A percentile compares a stretch with the other conserved stretches of the same genome.
Conservation (phyloP, 257 asterid species). For the Ilex aquifolium region DNA sequence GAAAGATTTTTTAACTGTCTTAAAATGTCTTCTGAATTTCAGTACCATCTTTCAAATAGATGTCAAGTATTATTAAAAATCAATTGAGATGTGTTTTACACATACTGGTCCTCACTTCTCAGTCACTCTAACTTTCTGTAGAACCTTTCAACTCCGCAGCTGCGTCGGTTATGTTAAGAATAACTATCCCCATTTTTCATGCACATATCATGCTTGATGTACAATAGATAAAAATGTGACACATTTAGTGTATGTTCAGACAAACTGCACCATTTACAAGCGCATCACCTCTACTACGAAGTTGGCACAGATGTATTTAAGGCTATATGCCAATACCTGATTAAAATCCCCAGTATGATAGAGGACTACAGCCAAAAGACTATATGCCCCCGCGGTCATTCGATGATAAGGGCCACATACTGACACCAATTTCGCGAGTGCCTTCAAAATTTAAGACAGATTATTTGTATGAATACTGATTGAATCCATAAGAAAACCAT, state of each 20-base stretch:
- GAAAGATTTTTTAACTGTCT: too few species aligned
- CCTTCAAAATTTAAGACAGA: slow-evolving; percentile 37
- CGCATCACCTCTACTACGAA: not conserved
- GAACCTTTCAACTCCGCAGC: not conserved
- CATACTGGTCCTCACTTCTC: too few species aligned
- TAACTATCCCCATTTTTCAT: not conserved
- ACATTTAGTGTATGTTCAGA: not conserved
- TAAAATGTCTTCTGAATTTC: too few species aligned
- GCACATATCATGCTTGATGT: not conserved
- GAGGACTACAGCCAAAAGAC: slow-evolving; percentile 80
- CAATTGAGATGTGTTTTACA: too few species aligned
- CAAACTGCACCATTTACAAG: not conserved
- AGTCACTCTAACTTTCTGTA: too few species aligned
- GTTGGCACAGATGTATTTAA: not conserved
- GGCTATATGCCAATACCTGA: slow-evolving; percentile 44
- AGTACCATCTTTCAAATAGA: too few species aligned
- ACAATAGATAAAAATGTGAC: not conserved
- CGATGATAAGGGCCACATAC: slow-evolving; percentile 94
- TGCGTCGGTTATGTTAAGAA: not conserved
- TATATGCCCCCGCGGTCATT: slow-evolving; percentile 82
- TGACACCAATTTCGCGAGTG: slow-evolving; percentile 58
- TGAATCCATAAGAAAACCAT: not conserved
- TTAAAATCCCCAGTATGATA: slow-evolving; percentile 83
- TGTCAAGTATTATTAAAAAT: too few species aligned
- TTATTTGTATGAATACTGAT: not conserved